Percentiles rank a stretch among this genome's conserved stretches.
Conservation (phyloP, 2,329 filamentous ascomycete genomes). For the Cercospora berteroae region DNA sequence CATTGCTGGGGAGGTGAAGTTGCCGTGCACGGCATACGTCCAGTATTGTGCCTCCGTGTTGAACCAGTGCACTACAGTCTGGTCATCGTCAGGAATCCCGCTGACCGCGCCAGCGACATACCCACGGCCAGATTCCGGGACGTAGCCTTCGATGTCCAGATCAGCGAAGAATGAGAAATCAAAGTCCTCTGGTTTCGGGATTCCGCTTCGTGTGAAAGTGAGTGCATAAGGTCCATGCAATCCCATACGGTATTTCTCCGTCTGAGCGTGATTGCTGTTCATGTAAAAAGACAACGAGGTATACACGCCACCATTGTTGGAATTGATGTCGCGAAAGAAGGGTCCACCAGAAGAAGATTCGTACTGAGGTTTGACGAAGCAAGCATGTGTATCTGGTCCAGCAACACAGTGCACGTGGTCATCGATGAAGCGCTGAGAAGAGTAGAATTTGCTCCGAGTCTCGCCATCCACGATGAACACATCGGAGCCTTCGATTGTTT, state of each 20-base stretch:
- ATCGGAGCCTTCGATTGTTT: constrained; percentile 55
- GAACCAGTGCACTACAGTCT: constrained; percentile 64
- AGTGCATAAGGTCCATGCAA: constrained; percentile 66
- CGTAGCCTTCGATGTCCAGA: constrained; percentile 58
- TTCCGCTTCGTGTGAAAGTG: constrained; percentile 58
- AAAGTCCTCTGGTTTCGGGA: constrained; percentile 47
- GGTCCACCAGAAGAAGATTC: constrained; percentile 65
- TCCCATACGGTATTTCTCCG: constrained; percentile 61
- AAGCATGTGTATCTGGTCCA: constrained; percentile 56
- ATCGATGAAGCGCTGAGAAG: constrained; percentile 67
- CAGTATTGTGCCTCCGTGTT: constrained; percentile 65
- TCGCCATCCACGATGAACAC: constrained; percentile 59
- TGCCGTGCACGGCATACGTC: constrained; percentile 55
- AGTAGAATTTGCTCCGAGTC: constrained; percentile 69
- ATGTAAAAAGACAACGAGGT: constrained; percentile 66
- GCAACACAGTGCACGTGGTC: constrained; percentile 63
- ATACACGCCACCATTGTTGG: constrained; percentile 59
- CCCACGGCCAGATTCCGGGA: constrained; percentile 56
- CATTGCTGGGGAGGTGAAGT: constrained; percentile 64
- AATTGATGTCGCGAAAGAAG: constrained; percentile 62
- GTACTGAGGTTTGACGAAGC: constrained; percentile 58
- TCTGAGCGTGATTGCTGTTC: constrained; percentile 64
- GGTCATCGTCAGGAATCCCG: constrained; percentile 54
- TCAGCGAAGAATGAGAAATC: constrained; percentile 61
- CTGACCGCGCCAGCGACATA: constrained; percentile 60